Percentiles rank a stretch among this genome's conserved stretches.
phyloP scores from a whole-genome alignment of 345 rosid species.

The Salix arbutifolia region DNA sequence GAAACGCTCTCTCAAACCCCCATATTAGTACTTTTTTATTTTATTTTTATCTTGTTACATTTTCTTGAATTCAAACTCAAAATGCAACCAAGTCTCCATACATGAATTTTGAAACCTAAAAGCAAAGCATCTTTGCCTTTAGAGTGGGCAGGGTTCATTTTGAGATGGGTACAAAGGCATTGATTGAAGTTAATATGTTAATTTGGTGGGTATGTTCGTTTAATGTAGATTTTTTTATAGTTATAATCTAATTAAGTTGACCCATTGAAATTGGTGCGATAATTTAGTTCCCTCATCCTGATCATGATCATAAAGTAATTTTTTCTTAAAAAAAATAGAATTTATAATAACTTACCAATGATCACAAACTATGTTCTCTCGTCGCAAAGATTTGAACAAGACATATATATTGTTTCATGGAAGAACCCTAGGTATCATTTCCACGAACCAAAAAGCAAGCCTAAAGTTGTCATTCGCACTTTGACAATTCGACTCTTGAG shows the following conservation, averaged over 20 bases:
- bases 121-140: not conserved
- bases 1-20: no score
- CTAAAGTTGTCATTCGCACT: not conserved
- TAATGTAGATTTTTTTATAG: not conserved
- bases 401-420: not conserved
- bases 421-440: not conserved
- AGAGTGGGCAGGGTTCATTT: not conserved
- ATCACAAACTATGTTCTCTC: not conserved
- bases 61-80: not conserved
- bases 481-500: slow-evolving; percentile 8
- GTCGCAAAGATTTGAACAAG: not conserved
- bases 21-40: no score
- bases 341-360: not conserved
- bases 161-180: not conserved
- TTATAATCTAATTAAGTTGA: not conserved
- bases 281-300: not conserved
- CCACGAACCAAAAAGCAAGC: not conserved
- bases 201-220: not conserved
- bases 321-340: not conserved
- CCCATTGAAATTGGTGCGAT: not conserved
- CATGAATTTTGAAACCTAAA: not conserved
- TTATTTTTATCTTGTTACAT: not conserved
- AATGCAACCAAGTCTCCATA: no score
- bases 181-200: not conserved
- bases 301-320: no score